Base-by-base conservation (phyloP, 2,329 filamentous ascomycete species). In the Juglanconis oblonga region DNA sequence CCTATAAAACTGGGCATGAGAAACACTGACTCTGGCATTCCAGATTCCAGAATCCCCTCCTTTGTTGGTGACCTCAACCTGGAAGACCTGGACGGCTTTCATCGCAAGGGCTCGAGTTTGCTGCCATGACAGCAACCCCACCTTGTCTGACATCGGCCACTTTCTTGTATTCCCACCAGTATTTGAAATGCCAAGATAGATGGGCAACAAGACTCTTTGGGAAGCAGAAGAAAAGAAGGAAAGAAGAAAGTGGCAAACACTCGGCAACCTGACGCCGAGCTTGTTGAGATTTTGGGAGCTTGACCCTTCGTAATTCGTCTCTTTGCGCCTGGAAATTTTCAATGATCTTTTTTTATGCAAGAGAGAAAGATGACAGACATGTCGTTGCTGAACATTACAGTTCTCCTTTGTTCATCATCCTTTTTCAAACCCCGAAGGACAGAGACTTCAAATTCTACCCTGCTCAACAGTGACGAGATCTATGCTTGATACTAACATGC, bases 171-270 rank as follows among this genome's bases (percentile, higher is more conserved):
- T 24, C 24, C 13, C 33, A 42, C 9, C n/a, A 17, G 5, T 31
- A 44, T 47, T 55, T 62, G 31, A 42, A 51, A 56, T 52, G 59
- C 59, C 59, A 59, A 59, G 59, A 54, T 35, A 31, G 45, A 35
- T 40, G 24, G 8, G n/a, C 24, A 31, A 35, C 11, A 17, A 24
- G 14, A 32, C 7, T 35, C 33, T 24, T 50, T 50, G 33, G 35
- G 10, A 36, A 5, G 13, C 31, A 55, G 35, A 40, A 7, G 32
- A 10, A 14, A 49, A 14, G 14, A 24, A 14, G 3, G 4, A 9
- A 13, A 14, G 33, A 24, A 24, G 24, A 24, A 24, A 24, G 24
- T 24, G 24, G 24, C 53, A 55, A 55, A 55, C 53, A 55, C 35
- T 17, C 32, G 13, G 49, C 32, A 38, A 45, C 4, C 29, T 47